Evolutionary conservation across 2,329 filamentous ascomycete genomes (phyloP).

Genomic region (Dothistroma septosporum): DNA sequence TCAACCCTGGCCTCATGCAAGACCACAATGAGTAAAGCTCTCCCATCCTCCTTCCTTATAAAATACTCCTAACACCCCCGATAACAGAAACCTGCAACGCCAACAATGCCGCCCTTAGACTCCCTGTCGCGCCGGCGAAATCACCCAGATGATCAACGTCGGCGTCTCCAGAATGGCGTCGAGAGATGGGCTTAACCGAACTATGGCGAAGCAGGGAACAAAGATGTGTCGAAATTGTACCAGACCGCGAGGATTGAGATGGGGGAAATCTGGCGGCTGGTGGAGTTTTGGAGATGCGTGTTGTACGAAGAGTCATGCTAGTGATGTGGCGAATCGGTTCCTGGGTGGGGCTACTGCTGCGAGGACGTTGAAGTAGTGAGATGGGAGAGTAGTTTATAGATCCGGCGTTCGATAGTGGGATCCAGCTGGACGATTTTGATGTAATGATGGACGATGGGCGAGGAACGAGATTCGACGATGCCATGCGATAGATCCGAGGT

Average conservation of each 20-base stretch:
- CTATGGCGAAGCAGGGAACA: constrained; percentile 25
- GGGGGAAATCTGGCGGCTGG: constrained; percentile 40
- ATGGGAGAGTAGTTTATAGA: too few species aligned
- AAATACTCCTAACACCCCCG: not conserved
- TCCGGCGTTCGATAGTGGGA: not conserved
- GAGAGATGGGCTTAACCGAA: constrained; percentile 44
- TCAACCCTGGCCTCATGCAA: constrained; percentile 46
- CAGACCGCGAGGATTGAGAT: constrained; percentile 50
- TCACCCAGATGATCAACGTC: constrained; percentile 42
- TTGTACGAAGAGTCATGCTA: constrained; percentile 50
- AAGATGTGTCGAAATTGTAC: constrained; percentile 40
- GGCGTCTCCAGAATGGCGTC: constrained; percentile 42
- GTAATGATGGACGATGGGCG: not conserved
- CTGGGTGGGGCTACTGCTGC: constrained; percentile 36
- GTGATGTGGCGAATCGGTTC: constrained; percentile 50
- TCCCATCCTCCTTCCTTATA: not conserved
- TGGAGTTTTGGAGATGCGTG: constrained; percentile 40
- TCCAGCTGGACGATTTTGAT: not conserved
- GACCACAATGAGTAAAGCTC: constrained; percentile 35
- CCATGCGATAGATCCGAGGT: not conserved
- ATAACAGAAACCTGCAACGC: constrained; percentile 36
- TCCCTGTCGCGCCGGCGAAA: constrained; percentile 24
- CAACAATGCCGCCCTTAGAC: constrained; percentile 14
- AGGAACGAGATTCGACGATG: not conserved
- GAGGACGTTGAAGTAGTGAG: not conserved